phyloP scores from a whole-genome alignment of 495 filamentous ascomycete species.

The Penicillium bovifimosum region DNA sequence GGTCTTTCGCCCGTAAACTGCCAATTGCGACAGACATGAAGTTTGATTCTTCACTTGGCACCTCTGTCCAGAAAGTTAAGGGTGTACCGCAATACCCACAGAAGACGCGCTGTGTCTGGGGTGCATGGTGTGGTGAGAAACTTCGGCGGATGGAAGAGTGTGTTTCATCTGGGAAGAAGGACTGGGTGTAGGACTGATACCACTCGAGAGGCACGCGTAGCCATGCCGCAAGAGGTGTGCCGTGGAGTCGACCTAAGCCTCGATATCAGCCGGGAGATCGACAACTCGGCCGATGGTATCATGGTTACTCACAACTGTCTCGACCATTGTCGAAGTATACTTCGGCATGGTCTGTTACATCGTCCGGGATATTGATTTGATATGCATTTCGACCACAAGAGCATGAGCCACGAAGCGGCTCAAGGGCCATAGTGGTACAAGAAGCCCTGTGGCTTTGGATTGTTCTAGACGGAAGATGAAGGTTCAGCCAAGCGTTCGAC shows the following conservation, averaged over 20 bases:
- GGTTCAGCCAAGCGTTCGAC: not conserved
- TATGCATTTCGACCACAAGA: constrained; percentile 84
- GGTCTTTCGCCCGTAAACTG: constrained; percentile 59
- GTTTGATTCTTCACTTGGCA: constrained; percentile 59
- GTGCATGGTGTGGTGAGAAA: constrained; percentile 57
- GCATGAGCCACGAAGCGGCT: constrained; percentile 66
- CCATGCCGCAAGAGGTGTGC: constrained; percentile 67
- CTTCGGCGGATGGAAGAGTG: constrained; percentile 62
- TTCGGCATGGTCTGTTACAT: constrained; percentile 49
- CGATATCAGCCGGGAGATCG: constrained; percentile 9
- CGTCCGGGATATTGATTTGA: constrained; percentile 58
- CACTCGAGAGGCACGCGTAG: constrained; percentile 73
- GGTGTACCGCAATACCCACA: constrained; percentile 88
- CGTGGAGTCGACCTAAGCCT: constrained; percentile 55
- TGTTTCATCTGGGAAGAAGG: constrained; percentile 75
- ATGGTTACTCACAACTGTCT: constrained; percentile 54
- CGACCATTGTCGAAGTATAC: constrained; percentile 65
- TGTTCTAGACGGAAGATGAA: not conserved
- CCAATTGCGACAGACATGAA: constrained; percentile 72
- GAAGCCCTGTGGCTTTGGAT: not conserved
- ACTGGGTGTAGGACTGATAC: constrained; percentile 64
- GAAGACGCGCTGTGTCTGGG: constrained; percentile 64
- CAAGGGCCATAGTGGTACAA: constrained; percentile 26
- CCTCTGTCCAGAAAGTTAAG: constrained; percentile 73
- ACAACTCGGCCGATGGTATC: constrained; percentile 21